Conservation (phyloP, 2,329 filamentous ascomycete species). For the Pochonia chlamydosporia region DNA sequence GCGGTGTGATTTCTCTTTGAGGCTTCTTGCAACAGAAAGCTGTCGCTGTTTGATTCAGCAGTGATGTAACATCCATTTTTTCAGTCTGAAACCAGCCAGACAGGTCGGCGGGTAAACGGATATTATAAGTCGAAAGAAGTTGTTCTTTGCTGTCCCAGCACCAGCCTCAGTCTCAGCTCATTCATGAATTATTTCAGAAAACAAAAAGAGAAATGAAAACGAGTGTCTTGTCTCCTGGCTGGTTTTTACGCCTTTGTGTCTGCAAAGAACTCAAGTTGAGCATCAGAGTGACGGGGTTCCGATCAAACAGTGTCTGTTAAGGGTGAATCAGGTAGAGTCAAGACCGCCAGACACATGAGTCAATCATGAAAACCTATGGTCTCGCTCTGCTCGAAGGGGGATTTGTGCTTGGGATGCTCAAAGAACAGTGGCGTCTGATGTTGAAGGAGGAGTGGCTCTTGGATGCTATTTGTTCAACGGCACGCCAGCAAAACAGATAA, state of each 20-base stretch:
- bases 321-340: background rate
- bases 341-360: background rate
- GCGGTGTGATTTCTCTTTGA: slow-evolving; percentile 10
- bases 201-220: background rate
- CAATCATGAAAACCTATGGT: slow-evolving; percentile 1
- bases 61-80: slow-evolving; percentile 35
- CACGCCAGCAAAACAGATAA: background rate
- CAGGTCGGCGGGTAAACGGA: background rate
- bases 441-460: slow-evolving; percentile 7
- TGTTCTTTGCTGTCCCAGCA: background rate
- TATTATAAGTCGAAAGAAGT: background rate
- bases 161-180: background rate
- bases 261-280: background rate
- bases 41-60: slow-evolving; percentile 31
- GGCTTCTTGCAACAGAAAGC: slow-evolving; percentile 4
- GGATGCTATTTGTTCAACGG: slow-evolving; percentile 9
- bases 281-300: background rate
- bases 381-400: background rate
- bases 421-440: slow-evolving; percentile 6
- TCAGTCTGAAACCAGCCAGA: background rate
- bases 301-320: background rate
- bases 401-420: background rate
- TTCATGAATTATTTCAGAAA: background rate
- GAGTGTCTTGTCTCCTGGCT: background rate
- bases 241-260: background rate